Evolutionary conservation across 2,329 filamentous ascomycete genomes (phyloP).

Genomic region (Microcyclospora pomicola): DNA sequence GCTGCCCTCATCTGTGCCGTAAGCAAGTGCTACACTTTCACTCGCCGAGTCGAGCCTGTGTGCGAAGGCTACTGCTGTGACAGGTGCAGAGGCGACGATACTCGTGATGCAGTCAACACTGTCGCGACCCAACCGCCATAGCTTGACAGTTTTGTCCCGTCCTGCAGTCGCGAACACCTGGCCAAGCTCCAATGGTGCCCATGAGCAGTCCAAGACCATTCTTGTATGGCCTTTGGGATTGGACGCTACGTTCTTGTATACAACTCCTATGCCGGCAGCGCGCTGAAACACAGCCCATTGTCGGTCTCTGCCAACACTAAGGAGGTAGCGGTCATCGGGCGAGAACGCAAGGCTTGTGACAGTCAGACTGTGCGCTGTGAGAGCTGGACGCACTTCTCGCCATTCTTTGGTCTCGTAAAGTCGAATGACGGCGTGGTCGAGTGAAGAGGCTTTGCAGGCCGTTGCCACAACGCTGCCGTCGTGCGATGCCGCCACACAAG

Average conservation of each 20-base stretch:
- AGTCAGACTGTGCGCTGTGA: conserved; percentile 77
- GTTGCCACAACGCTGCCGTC: conserved; percentile 69
- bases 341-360: conserved; percentile 75
- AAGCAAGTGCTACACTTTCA: conserved; percentile 9
- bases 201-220: conserved; percentile 84
- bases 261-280: conserved; percentile 21
- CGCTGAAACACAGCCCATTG: conserved; percentile 76
- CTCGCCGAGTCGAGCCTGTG: background rate
- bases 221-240: conserved; percentile 78
- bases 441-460: conserved; percentile 80
- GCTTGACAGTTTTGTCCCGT: conserved; percentile 66
- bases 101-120: conserved; percentile 12
- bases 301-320: conserved; percentile 82
- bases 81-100: conserved; percentile 14
- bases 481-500: conserved; percentile 64
- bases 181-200: conserved; percentile 45
- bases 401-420: conserved; percentile 77
- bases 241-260: conserved; percentile 46
- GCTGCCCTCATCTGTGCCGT: conserved; percentile 18
- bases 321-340: conserved; percentile 53
- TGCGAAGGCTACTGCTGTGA: conserved; percentile 23
- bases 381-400: conserved; percentile 72
- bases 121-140: conserved; percentile 34
- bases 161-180: conserved; percentile 71
- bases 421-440: conserved; percentile 88